phyloP scores from a whole-genome alignment of 345 rosid species.

The Aquilaria sinensis region DNA sequence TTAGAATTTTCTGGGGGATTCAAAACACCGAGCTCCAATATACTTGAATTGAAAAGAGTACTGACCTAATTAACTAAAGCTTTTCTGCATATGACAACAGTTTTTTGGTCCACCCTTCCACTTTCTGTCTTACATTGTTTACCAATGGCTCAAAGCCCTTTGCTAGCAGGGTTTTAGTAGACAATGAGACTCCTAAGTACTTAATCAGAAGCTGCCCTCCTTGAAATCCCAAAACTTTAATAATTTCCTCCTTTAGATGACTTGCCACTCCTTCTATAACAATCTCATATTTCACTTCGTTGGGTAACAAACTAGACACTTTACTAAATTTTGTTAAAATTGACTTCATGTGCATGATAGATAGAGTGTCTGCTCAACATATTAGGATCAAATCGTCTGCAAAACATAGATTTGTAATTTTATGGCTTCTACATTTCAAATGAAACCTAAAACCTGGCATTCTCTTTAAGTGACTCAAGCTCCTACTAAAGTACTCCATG shows the following conservation, averaged over 20 bases:
- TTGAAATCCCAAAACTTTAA: too few relatives aligned
- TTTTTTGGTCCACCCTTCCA: neutral
- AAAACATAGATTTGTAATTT: neutral
- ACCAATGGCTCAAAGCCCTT: neutral
- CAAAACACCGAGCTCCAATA: neutral
- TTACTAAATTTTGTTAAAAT: neutral
- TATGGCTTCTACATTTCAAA: neutral
- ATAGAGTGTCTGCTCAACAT: neutral
- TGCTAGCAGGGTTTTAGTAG: neutral
- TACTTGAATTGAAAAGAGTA: neutral
- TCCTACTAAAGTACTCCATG: neutral
- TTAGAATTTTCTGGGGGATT: too few relatives aligned
- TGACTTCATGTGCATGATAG: too few relatives aligned
- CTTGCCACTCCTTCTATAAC: neutral
- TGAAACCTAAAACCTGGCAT: neutral
- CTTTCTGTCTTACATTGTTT: neutral
- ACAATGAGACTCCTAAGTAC: too few relatives aligned
- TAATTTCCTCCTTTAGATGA: neutral
- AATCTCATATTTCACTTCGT: too few relatives aligned
- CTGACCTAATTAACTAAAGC: too few relatives aligned
- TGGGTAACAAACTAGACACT: neutral
- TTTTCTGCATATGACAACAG: neutral
- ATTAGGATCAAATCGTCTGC: neutral
- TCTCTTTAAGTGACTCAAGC: neutral
- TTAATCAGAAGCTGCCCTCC: neutral